Percentiles rank a stretch among this genome's conserved stretches.
Conservation (phyloP, 225 moss, liverwort and hornwort genomes). For the Pseudoscleropodium purum region DNA sequence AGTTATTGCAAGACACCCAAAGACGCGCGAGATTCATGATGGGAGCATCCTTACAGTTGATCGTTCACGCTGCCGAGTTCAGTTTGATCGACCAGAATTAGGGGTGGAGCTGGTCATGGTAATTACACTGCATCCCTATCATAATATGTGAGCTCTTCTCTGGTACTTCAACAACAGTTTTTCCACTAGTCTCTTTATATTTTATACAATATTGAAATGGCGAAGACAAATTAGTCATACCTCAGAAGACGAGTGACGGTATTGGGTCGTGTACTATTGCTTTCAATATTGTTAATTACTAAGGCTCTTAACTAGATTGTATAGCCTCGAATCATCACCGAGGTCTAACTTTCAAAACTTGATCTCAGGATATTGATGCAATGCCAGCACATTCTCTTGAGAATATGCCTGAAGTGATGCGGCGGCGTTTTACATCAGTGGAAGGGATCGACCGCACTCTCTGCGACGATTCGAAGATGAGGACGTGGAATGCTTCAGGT, state of each 20-base stretch:
- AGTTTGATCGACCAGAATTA: slow-evolving; percentile 98
- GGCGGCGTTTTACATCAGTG: slow-evolving; percentile 51
- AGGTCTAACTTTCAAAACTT: background rate
- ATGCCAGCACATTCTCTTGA: slow-evolving; percentile 93
- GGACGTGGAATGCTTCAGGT: slow-evolving; percentile 29
- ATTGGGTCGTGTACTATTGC: background rate
- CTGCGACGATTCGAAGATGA: slow-evolving; percentile 47
- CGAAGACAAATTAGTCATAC: background rate
- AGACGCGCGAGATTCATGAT: slow-evolving; percentile 81
- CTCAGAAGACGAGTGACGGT: background rate
- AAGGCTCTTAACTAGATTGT: background rate
- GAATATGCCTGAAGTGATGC: slow-evolving; percentile 97
- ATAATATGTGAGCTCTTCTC: background rate
- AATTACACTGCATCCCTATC: slow-evolving; percentile 9
- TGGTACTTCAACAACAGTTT: background rate
- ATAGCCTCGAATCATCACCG: background rate
- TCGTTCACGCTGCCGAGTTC: slow-evolving; percentile 87
- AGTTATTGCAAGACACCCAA: slow-evolving; percentile 90
- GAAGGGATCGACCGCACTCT: slow-evolving; percentile 58
- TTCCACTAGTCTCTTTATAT: background rate
- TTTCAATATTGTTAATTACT: background rate
- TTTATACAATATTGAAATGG: background rate
- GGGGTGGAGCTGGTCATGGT: slow-evolving; percentile 98
- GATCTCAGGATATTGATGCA: slow-evolving; percentile 81
- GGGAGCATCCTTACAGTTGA: slow-evolving; percentile 98